Evolutionary conservation across 768 basidiomycete genomes (phyloP), one percentile per base, ranked within the genome.

Genomic region (Russula olivacea): DNA sequence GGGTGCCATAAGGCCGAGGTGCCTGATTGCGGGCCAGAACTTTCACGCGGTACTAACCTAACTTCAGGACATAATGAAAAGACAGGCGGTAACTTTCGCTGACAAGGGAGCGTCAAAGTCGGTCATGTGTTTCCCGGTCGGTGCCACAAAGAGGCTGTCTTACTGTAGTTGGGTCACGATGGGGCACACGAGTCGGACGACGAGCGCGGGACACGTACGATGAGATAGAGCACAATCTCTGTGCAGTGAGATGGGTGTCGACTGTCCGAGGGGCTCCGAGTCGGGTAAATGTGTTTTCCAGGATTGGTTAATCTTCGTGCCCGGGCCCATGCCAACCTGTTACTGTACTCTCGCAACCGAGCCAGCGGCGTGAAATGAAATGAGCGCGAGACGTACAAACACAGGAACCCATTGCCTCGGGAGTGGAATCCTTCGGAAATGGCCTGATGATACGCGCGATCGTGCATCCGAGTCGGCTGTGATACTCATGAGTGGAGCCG

Each of bases 11-110:
- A 64, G 58, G 63, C 52, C 62, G 25, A 55, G 55, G 40, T 30
- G 63, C 63, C 63, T 64, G 63, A 64, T 36, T 64, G 58, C 32
- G 58, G 63, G 63, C 58, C 48, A 64, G 52, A 64, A 34, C 48
- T 8, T 60, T 64, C 58, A 60, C 47, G 63, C 58, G 63, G 63
- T 48, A 48, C 63, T 64, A 64, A 59, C 63, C 63, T 64, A 59
- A 49, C 47, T 21, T 47, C 45, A 21, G 45, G 45, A 47, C 47
- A 64, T 23, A 48, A 12, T 30, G 25, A 43, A 48, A 47, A 36
- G 47, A 49, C 25, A 30, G 48, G 53, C 58, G 58, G 62, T 48
- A 63, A 59, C 57, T 59, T 63, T 59, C 57, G 23, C 30, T 48
- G 53, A 59, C 30, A 52, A 23, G 12, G 38, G 4, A 36, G 25